These are phyloP conservation scores for Friedmanniomyces simplex DNA, from an alignment of 495 filamentous ascomycete species.

Conservation along the genomic window DNA sequence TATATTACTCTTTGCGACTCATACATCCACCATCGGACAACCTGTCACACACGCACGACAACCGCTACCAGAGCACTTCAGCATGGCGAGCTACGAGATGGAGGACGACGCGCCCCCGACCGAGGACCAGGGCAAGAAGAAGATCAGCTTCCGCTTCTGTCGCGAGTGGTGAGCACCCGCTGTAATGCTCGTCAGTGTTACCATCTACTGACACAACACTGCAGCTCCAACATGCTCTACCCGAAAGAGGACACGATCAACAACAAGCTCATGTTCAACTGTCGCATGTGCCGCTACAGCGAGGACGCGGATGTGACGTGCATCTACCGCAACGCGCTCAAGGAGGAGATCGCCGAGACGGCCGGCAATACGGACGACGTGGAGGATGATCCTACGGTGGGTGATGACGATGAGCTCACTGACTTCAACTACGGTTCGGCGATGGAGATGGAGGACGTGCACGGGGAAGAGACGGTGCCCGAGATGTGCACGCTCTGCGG, in stretches of 20 bases:
- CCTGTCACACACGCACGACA: background rate
- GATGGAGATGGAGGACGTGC: constrained; percentile 10
- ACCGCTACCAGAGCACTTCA: background rate
- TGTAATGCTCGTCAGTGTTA: background rate
- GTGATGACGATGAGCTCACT: constrained; percentile 34
- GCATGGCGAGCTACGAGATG: constrained; percentile 17
- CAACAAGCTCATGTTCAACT: constrained; percentile 62
- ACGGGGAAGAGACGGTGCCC: constrained; percentile 16
- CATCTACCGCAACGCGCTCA: constrained; percentile 84
- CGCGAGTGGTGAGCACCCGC: constrained; percentile 65
- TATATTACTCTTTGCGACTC: too few relatives aligned
- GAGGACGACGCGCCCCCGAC: constrained; percentile 30
- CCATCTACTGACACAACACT: constrained; percentile 2
- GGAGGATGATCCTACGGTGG: constrained; percentile 90
- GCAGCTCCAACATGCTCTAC: constrained; percentile 90
- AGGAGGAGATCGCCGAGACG: constrained; percentile 82
- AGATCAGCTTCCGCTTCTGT: constrained; percentile 93
- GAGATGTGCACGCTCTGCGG: constrained; percentile 45
- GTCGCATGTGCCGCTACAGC: constrained; percentile 83
- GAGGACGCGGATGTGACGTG: constrained; percentile 76
- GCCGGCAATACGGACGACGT: constrained; percentile 97
- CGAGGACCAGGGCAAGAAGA: constrained; percentile 51
- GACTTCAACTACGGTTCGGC: constrained; percentile 4
- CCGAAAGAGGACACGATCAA: constrained; percentile 74
- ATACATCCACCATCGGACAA: too few relatives aligned